Evolutionary conservation across 208 protist genomes (phyloP).

Genomic region (Eutreptiella sp.): DNA sequence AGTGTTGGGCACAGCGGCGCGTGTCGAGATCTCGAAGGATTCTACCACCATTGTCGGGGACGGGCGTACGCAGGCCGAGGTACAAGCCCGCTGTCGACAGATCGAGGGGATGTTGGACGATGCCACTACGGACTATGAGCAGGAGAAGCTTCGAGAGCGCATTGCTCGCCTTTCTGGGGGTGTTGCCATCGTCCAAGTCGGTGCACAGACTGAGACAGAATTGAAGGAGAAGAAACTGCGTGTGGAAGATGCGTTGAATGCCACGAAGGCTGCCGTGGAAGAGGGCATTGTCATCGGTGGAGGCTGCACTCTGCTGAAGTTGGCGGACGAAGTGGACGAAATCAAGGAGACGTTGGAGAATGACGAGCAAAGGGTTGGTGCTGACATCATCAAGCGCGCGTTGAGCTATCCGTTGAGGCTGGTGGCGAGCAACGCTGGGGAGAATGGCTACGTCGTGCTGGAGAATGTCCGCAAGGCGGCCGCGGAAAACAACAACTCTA

Average conservation of each 20-base stretch:
- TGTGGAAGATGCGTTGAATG: conserved; percentile 84
- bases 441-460: no score
- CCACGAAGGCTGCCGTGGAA: conserved; percentile 81
- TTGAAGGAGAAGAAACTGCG: conserved; percentile 89
- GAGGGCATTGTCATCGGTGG: conserved; percentile 88
- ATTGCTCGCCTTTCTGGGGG: conserved; percentile 80
- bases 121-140: conserved; percentile 64
- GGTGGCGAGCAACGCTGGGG: no score
- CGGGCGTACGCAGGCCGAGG: conserved; percentile 49
- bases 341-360: no score
- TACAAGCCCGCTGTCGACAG: conserved; percentile 59
- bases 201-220: conserved; percentile 85
- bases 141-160: conserved; percentile 75
- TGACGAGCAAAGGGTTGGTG: no score
- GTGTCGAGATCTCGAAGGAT: conserved; percentile 67
- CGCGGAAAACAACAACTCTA: no score
- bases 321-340: background rate
- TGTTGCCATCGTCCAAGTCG: conserved; percentile 69
- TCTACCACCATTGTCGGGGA: conserved; percentile 83
- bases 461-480: no score
- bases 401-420: background rate
- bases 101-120: conserved; percentile 53
- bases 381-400: no score
- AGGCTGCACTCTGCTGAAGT: conserved; percentile 63
- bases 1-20: conserved; percentile 49